Percentiles rank a stretch among this genome's conserved stretches.
phyloP scores from a whole-genome alignment of 305 asterid genomes.

The Withania somnifera region DNA sequence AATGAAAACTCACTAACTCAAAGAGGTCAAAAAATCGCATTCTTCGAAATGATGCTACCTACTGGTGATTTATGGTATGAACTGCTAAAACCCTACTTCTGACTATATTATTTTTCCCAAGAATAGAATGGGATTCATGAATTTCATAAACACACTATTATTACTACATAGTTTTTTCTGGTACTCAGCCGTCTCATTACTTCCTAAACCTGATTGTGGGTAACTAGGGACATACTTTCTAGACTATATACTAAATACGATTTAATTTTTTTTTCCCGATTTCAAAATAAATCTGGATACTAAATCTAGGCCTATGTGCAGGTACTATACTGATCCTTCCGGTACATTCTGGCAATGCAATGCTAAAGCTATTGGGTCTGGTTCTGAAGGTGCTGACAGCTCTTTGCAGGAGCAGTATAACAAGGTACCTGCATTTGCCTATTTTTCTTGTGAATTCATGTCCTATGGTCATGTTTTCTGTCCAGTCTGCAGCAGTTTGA shows the following conservation, averaged over 20 bases:
- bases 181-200: not conserved
- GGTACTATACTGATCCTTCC: slow-evolving; percentile 81
- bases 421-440: slow-evolving; percentile 28
- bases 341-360: slow-evolving; percentile 97
- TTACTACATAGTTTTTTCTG: not conserved
- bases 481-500: not conserved
- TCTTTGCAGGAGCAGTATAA: slow-evolving; percentile 86
- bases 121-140: not conserved
- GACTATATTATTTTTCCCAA: not conserved
- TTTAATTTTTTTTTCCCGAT: too few relatives aligned
- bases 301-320: too few relatives aligned
- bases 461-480: not conserved
- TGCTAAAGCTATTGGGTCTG: slow-evolving; percentile 92
- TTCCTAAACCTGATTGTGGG: not conserved
- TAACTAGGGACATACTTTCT: not conserved
- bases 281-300: too few relatives aligned
- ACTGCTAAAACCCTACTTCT: not conserved
- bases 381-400: slow-evolving; percentile 96
- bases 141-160: not conserved
- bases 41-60: not conserved
- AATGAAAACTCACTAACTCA: too few relatives aligned
- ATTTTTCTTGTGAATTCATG: not conserved
- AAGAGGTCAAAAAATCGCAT: not conserved
- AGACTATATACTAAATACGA: not conserved
- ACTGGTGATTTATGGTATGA: not conserved